phyloP scores from a whole-genome alignment of 345 rosid genomes.

The Syzygium jambos region DNA sequence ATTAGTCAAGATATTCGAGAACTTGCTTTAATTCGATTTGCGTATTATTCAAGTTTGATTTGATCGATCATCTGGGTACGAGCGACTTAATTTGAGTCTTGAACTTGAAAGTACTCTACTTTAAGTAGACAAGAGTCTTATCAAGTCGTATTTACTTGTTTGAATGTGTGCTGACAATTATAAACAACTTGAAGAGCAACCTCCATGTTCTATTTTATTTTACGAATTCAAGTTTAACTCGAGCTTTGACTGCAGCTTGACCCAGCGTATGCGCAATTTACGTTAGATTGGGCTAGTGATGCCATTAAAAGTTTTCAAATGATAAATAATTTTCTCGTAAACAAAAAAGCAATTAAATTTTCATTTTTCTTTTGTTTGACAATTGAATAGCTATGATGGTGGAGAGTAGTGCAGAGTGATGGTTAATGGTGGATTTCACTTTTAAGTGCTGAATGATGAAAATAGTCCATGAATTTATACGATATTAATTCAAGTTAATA shows the following conservation, averaged over 20 bases:
- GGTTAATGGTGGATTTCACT: not conserved
- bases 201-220: not conserved
- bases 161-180: too few relatives aligned
- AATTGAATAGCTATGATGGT: not conserved
- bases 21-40: not conserved
- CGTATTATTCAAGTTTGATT: not conserved
- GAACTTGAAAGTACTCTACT: not conserved
- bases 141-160: not conserved
- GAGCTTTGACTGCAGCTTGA: not conserved
- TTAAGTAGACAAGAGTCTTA: not conserved
- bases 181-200: too few relatives aligned
- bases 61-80: not conserved
- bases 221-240: not conserved
- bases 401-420: not conserved
- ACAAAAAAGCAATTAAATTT: not conserved
- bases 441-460: not conserved
- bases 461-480: not conserved
- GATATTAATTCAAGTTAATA: not conserved
- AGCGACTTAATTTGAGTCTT: not conserved
- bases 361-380: not conserved
- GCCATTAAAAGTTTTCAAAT: too few relatives aligned
- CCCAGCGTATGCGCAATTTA: accelerated
- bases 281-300: not conserved
- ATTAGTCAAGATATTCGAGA: not conserved
- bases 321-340: not conserved